Percentiles rank a stretch among this genome's conserved stretches.
phyloP scores from a whole-genome alignment of 2,329 filamentous ascomycete species.

The Thielaviopsis ethacetica region DNA sequence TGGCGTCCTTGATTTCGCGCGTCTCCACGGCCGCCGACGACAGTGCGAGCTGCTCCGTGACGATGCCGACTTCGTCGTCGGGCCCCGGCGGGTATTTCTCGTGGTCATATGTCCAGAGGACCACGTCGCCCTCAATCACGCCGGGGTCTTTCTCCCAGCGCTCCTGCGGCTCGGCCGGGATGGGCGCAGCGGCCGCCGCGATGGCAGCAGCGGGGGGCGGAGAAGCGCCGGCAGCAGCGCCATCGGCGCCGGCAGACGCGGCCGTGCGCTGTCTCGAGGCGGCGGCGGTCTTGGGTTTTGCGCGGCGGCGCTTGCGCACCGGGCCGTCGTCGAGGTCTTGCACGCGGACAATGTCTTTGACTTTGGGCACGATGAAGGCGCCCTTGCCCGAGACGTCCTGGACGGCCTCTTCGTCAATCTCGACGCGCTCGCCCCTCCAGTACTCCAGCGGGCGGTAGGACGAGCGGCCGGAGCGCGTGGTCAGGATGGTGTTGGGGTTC shows the following conservation, averaged over 20 bases:
- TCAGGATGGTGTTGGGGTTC: constrained; percentile 33
- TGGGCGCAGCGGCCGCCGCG: constrained; percentile 24
- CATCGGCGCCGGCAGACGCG: not conserved
- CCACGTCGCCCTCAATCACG: constrained; percentile 44
- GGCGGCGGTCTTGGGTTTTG: not conserved
- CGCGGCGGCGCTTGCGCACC: constrained; percentile 17
- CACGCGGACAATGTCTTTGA: constrained; percentile 63
- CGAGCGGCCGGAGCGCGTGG: constrained; percentile 60
- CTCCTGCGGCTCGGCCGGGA: constrained; percentile 41
- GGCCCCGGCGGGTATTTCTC: constrained; percentile 35
- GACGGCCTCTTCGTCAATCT: constrained; percentile 46
- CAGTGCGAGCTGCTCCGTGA: constrained; percentile 40
- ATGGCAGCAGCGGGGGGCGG: not conserved
- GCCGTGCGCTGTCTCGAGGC: not conserved
- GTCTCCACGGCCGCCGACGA: constrained; percentile 39
- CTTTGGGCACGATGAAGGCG: constrained; percentile 42
- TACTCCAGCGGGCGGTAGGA: constrained; percentile 66
- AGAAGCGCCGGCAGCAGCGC: not conserved
- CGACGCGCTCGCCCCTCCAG: constrained; percentile 71
- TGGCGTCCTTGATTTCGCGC: constrained; percentile 43
- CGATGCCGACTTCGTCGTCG: constrained; percentile 37
- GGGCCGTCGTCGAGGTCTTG: constrained; percentile 40
- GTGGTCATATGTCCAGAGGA: constrained; percentile 44
- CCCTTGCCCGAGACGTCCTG: constrained; percentile 17
- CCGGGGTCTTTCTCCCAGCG: constrained; percentile 58